phyloP scores from a whole-genome alignment of 23 red algal species.

The Gracilariopsis chorda region DNA sequence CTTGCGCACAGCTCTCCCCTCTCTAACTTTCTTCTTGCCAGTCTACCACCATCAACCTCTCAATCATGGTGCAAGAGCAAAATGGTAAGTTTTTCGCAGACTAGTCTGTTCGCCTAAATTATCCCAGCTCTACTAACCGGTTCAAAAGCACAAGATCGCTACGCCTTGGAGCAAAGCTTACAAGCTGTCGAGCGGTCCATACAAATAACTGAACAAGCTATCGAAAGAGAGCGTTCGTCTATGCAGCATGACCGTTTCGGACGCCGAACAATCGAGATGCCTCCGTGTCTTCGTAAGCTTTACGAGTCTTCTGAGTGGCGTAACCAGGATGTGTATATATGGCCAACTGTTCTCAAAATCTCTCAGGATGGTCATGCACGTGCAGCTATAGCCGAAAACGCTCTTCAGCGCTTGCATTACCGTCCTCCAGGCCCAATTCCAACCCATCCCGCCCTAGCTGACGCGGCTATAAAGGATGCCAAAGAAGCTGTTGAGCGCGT shows the following conservation, averaged over 20 bases:
- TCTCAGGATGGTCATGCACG: slow-evolving; percentile 19
- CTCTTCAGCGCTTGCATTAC: not conserved
- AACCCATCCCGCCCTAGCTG: not conserved
- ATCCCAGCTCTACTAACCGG: not conserved
- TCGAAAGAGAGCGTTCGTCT: slow-evolving; percentile 32
- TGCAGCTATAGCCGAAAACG: slow-evolving; percentile 12
- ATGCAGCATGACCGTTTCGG: slow-evolving; percentile 47
- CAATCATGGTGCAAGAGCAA: not conserved
- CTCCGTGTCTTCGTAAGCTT: slow-evolving; percentile 32
- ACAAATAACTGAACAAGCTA: slow-evolving; percentile 15
- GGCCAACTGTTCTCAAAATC: slow-evolving; percentile 38
- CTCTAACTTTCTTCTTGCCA: no score
- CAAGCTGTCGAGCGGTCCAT: slow-evolving; percentile 39
- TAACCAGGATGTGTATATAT: slow-evolving; percentile 45
- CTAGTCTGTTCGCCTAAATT: not conserved
- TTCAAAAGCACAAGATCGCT: slow-evolving; percentile 2
- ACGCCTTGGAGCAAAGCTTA: not conserved
- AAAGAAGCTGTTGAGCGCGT: not conserved
- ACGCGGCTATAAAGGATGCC: slow-evolving; percentile 35
- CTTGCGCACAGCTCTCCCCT: no score
- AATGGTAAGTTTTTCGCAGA: not conserved
- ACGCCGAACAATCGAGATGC: slow-evolving; percentile 49
- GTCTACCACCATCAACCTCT: no score
- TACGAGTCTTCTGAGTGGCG: slow-evolving; percentile 43
- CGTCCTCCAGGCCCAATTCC: not conserved